Evolutionary conservation across 371 early-diverging fungal genomes (phyloP).

Genomic region (Lichtheimia corymbifera): DNA sequence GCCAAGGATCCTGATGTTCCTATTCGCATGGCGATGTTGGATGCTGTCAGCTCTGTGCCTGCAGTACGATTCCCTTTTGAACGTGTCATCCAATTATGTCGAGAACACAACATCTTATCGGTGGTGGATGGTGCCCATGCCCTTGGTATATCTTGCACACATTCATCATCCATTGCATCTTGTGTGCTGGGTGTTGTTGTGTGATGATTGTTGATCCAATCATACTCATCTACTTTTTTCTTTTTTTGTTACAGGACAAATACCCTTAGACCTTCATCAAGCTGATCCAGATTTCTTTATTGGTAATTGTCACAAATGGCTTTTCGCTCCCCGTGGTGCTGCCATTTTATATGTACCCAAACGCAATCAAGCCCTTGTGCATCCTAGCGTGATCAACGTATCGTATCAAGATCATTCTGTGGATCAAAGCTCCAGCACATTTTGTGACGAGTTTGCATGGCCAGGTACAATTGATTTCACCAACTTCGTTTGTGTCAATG

Average conservation of each 20-base stretch:
- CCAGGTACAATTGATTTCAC: conserved; percentile 45
- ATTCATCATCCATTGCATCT: neutral
- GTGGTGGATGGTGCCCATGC: conserved; percentile 77
- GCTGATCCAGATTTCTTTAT: conserved; percentile 69
- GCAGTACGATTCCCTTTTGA: conserved; percentile 63
- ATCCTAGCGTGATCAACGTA: conserved; percentile 54
- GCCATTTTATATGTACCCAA: conserved; percentile 61
- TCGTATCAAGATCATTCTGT: conserved; percentile 34
- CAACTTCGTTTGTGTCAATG: conserved; percentile 46
- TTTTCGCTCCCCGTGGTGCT: conserved; percentile 60
- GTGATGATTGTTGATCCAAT: too few species aligned
- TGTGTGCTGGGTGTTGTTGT: neutral
- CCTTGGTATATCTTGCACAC: conserved; percentile 35
- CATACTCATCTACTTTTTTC: too few species aligned
- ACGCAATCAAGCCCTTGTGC: conserved; percentile 51
- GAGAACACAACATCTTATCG: conserved; percentile 53
- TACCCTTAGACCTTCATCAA: conserved; percentile 59
- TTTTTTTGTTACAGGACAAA: conserved; percentile 43
- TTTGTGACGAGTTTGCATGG: conserved; percentile 41
- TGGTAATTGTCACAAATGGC: conserved; percentile 79
- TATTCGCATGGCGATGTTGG: conserved; percentile 56
- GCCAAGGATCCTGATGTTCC: conserved; percentile 27
- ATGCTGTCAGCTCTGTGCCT: conserved; percentile 62
- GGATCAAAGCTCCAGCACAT: conserved; percentile 18
- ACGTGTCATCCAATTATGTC: conserved; percentile 45